Conservation (phyloP, 2,329 filamentous ascomycete species). For the Sclerotinia subarctica region DNA sequence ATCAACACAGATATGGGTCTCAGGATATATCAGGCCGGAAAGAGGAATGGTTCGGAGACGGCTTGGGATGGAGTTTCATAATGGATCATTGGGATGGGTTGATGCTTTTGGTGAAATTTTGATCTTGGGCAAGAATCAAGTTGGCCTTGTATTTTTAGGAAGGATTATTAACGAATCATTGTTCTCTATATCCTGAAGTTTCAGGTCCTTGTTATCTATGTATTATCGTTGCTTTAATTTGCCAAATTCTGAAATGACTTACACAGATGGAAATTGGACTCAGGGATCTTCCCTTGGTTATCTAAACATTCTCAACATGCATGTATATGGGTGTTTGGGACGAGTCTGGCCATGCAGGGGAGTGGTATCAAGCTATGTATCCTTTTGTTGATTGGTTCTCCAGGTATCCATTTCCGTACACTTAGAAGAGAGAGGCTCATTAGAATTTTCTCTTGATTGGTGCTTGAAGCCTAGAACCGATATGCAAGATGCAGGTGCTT, state of each 20-base stretch:
- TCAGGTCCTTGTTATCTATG: conserved; percentile 2
- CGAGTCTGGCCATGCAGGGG: background rate
- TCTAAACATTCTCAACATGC: background rate
- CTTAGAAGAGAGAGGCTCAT: background rate
- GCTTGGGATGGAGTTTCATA: background rate
- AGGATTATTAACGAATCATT: background rate
- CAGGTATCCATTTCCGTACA: background rate
- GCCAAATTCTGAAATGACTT: background rate
- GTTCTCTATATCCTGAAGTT: conserved; percentile 5
- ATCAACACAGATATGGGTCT: background rate
- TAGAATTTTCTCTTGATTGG: background rate
- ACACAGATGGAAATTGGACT: background rate
- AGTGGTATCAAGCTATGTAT: background rate
- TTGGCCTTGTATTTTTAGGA: background rate
- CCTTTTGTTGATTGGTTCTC: background rate
- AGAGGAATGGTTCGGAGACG: background rate
- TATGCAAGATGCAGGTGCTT: background rate
- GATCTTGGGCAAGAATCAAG: background rate
- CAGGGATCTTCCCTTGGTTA: background rate
- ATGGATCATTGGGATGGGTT: background rate
- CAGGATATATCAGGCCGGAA: background rate
- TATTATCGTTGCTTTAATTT: background rate
- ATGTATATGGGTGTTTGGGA: background rate
- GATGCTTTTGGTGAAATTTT: conserved; percentile 1
- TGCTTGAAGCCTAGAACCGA: background rate